These are phyloP conservation scores for Sporothrix protearum DNA, from an alignment of 2,329 filamentous ascomycete genomes.

Conservation along the genomic window DNA sequence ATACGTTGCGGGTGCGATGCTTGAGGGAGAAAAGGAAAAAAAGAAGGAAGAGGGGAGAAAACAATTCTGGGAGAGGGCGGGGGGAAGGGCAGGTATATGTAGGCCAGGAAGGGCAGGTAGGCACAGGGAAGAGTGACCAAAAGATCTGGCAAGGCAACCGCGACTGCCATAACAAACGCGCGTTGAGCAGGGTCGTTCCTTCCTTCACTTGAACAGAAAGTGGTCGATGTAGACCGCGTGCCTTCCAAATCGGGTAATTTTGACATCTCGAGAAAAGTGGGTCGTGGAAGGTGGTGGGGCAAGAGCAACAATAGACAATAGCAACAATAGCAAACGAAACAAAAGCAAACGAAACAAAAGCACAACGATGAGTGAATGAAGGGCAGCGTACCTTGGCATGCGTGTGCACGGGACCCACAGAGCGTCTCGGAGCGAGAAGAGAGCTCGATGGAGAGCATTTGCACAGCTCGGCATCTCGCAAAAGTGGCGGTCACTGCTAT, in stretches of 20 bases:
- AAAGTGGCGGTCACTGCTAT: neutral
- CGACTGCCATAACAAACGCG: conserved; percentile 3
- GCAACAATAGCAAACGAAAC: neutral
- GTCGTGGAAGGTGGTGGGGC: neutral
- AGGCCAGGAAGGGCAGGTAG: neutral
- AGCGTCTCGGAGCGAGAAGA: neutral
- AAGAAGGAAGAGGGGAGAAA: neutral
- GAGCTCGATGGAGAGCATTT: neutral
- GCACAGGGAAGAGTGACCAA: neutral
- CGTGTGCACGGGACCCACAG: too few relatives aligned
- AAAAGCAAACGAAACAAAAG: neutral
- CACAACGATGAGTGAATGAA: too few relatives aligned
- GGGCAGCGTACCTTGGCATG: neutral
- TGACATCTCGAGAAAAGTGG: conserved; percentile 15
- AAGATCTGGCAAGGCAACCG: neutral
- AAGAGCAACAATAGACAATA: neutral
- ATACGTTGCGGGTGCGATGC: neutral
- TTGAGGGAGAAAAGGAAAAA: neutral
- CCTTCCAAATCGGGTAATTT: conserved; percentile 16
- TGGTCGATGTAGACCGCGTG: conserved; percentile 2
- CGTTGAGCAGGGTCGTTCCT: conserved; percentile 4
- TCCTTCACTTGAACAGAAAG: neutral
- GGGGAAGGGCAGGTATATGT: neutral
- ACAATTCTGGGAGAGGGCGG: neutral
- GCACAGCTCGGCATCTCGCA: neutral